These are phyloP conservation scores for Prunus dulcis DNA, from an alignment of 306 rosid genomes.

Conservation along the genomic window DNA sequence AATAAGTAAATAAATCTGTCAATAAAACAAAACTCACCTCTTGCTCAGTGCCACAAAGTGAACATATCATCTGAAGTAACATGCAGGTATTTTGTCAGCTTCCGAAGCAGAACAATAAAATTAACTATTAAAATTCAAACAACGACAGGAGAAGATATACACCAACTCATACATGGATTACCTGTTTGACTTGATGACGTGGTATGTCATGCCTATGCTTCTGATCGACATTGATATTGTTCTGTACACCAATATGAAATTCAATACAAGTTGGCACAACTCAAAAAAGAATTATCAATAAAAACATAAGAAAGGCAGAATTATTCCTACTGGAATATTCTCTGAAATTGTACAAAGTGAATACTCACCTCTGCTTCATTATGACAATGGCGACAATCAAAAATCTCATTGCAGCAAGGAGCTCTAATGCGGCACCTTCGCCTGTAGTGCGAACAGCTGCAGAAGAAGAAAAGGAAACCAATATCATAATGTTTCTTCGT, in stretches of 20 bases:
- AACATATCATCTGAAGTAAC: slow-evolving; percentile 68
- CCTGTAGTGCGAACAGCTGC: slow-evolving; percentile 74
- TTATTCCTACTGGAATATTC: not conserved
- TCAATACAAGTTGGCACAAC: not conserved
- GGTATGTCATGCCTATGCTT: slow-evolving; percentile 74
- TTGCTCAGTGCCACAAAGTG: slow-evolving; percentile 80
- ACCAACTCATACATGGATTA: slow-evolving; percentile 4
- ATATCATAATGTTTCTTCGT: not conserved
- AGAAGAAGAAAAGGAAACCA: not conserved
- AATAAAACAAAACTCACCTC: slow-evolving; percentile 44
- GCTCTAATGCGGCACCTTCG: slow-evolving; percentile 74
- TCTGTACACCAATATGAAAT: slow-evolving; percentile 37
- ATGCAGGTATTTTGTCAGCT: slow-evolving; percentile 15
- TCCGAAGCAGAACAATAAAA: not conserved
- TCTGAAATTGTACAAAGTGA: too few species aligned
- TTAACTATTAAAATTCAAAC: not conserved
- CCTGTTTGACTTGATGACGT: slow-evolving; percentile 69
- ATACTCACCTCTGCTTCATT: slow-evolving; percentile 62
- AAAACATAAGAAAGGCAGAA: not conserved
- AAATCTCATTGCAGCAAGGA: slow-evolving; percentile 86
- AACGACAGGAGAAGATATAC: not conserved
- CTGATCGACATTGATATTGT: slow-evolving; percentile 53
- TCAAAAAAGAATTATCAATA: not conserved
- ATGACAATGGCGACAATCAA: slow-evolving; percentile 81
- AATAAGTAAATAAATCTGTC: not conserved